Base-by-base conservation (phyloP, 441 rosid genomes). In the Theobroma grandiflorum region DNA sequence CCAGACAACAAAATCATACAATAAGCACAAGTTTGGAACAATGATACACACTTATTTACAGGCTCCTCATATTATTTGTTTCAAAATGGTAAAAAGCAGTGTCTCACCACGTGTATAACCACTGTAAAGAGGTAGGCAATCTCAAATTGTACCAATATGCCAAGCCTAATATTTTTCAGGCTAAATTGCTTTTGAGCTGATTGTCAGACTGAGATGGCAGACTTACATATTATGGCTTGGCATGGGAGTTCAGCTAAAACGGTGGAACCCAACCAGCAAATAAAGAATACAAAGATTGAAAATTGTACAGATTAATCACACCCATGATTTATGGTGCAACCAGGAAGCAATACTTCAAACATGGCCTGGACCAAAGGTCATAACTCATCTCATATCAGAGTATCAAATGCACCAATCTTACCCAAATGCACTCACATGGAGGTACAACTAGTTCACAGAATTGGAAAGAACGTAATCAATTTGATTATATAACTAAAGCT, bases 101-200 rank as follows among this genome's bases (percentile, higher is more conserved):
- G 0, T 42, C 50, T 22, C 53, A 45, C 38, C 5, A 10, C 5
- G 15, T 10, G 12, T 11, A 68, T 4, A 68, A 68, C 47, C 38
- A 45, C 1, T 43, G 4, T 43, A 45, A 42, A 45, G 12, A 45
- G 26, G 72, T 67, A 67, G 42, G 11, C 33, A 67, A 67, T 42
- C 35, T 43, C 52, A 67, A 42, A 67, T 67, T 2, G 12, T 11
- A 68, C 5, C 55, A 43, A 68, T 68, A 68, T 45, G 72, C 73
- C 73, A 43, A 22, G 73, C 55, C 37, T 45, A 35, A 68, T 45
- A 45, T 20, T 20, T 43, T 45, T 20, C 49, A 67, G 16, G n/a
- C 53, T 43, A 68, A 43, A 43, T 68, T 43, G 18, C 53, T 68
- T 68, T 8, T 22, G 73, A 45, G 37, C 55, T 9, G 8, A 68